Base-by-base conservation (phyloP, 192 early-diverging fungal species). In the Gonapodya prolifera region DNA sequence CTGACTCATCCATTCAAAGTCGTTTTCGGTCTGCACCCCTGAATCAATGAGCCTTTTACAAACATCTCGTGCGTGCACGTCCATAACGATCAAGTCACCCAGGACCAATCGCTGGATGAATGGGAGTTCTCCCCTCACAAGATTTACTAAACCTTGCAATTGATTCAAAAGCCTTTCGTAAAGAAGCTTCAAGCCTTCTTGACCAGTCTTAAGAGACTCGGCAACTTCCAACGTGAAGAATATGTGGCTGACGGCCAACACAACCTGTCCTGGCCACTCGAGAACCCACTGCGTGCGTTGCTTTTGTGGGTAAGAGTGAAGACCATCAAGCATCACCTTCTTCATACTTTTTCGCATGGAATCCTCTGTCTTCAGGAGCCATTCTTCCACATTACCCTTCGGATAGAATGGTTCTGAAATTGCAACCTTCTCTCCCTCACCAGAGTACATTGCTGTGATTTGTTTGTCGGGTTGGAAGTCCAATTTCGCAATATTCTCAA, bases 251-350 rank as follows among this genome's bases (percentile, higher is more conserved):
- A 89, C 88, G 29, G 83, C 82, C 36, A 89, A 79, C 2, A 89
- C 88, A 34, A 89, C 87, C 73, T 89, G 88, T 13, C 88, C 88
- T 30, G 88, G 86, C 86, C 87, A 88, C 34, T 89, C 82, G n/a
- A 89, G 76, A 1, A 89, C 88, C 88, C 88, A 89, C 75, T 88
- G 75, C 28, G 87, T 86, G 33, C 88, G 74, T 31, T 83, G 79
- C 2, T 79, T 81, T 16, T 84, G 80, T 76, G 79, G 77, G 78
- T 87, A 89, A 2, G 84, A 78, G 2, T 84, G 77, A 34, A 80
- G 79, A 17, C 81, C 85, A 1, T 32, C 76, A 1, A 80, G 79
- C 2, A 82, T 83, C 2, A 88, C 87, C 35, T 80, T 79, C 16
- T 81, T 70, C 82, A 89, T 79, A 75, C 82, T 84, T 2, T 79